Percentiles rank a stretch among this genome's conserved stretches.
Conservation (phyloP, 2,329 filamentous ascomycete species). For the Exophiala bonariae region DNA sequence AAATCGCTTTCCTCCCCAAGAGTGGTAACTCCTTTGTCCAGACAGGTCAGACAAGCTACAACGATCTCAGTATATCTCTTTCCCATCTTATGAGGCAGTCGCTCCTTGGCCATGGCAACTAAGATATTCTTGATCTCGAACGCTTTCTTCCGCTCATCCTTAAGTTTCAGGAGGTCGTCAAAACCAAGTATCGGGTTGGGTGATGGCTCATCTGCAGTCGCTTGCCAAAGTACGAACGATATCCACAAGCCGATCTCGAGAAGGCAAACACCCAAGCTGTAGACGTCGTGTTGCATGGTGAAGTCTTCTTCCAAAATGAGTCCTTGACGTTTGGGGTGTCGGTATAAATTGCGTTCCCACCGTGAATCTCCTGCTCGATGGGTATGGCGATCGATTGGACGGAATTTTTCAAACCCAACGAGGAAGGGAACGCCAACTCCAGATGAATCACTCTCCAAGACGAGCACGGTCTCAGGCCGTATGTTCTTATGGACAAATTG, state of each 20-base stretch:
- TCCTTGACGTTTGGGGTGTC: constrained; percentile 52
- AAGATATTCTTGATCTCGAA: constrained; percentile 5
- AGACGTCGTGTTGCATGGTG: constrained; percentile 57
- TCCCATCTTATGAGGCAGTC: constrained; percentile 34
- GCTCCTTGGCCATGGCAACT: constrained; percentile 21
- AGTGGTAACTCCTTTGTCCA: constrained; percentile 28
- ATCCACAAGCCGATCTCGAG: constrained; percentile 55
- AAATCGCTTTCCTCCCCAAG: constrained; percentile 32
- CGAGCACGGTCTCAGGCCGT: constrained; percentile 34
- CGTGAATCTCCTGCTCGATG: constrained; percentile 36
- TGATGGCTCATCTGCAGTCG: not conserved
- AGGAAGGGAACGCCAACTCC: constrained; percentile 37
- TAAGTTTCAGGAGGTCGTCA: not conserved
- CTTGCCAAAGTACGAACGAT: constrained; percentile 33
- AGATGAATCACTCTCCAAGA: constrained; percentile 28
- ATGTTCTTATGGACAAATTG: constrained; percentile 39
- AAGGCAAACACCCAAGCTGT: constrained; percentile 56
- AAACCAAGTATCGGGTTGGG: not conserved
- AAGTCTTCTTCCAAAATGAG: constrained; percentile 39
- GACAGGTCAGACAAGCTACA: constrained; percentile 33
- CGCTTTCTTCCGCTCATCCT: not conserved
- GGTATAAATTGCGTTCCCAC: constrained; percentile 51
- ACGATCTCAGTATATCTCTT: constrained; percentile 35
- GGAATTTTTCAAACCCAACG: constrained; percentile 48
- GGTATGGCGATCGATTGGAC: constrained; percentile 36